phyloP scores from a whole-genome alignment of 495 filamentous ascomycete genomes.

The Hypoxylon trugodes region DNA sequence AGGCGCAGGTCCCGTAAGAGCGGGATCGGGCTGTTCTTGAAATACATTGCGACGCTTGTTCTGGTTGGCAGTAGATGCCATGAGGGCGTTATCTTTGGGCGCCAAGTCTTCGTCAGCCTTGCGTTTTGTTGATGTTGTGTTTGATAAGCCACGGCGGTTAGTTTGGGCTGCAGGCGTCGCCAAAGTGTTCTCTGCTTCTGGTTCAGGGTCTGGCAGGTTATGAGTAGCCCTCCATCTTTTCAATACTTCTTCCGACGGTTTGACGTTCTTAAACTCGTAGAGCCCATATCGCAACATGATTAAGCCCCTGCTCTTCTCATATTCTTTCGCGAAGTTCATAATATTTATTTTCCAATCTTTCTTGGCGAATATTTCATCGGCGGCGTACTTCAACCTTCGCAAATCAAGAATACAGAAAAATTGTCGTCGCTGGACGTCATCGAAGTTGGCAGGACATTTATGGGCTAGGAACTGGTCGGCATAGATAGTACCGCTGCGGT shows the following conservation, averaged over 20 bases:
- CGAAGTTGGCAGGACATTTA: slow-evolving; percentile 57
- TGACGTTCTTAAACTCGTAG: slow-evolving; percentile 63
- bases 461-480: slow-evolving; percentile 59
- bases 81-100: slow-evolving; percentile 44
- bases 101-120: slow-evolving; percentile 56
- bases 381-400: slow-evolving; percentile 60
- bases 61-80: slow-evolving; percentile 45
- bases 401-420: slow-evolving; percentile 63
- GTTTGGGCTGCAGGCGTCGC: slow-evolving; percentile 6
- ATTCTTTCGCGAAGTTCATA: slow-evolving; percentile 61
- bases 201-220: slow-evolving; percentile 48
- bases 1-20: slow-evolving; percentile 35
- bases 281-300: slow-evolving; percentile 62
- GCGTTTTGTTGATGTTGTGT: slow-evolving; percentile 46
- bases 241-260: slow-evolving; percentile 55
- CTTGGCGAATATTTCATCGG: slow-evolving; percentile 59
- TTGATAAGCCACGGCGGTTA: slow-evolving; percentile 17
- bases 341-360: slow-evolving; percentile 64
- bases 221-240: slow-evolving; percentile 59
- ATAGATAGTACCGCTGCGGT: slow-evolving; percentile 54
- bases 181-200: slow-evolving; percentile 42
- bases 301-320: slow-evolving; percentile 61
- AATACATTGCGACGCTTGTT: slow-evolving; percentile 57
- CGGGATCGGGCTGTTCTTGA: slow-evolving; percentile 32
- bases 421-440: slow-evolving; percentile 58